phyloP scores from a whole-genome alignment of 2,329 filamentous ascomycete genomes.

The Torrubiella hemipterigena region DNA sequence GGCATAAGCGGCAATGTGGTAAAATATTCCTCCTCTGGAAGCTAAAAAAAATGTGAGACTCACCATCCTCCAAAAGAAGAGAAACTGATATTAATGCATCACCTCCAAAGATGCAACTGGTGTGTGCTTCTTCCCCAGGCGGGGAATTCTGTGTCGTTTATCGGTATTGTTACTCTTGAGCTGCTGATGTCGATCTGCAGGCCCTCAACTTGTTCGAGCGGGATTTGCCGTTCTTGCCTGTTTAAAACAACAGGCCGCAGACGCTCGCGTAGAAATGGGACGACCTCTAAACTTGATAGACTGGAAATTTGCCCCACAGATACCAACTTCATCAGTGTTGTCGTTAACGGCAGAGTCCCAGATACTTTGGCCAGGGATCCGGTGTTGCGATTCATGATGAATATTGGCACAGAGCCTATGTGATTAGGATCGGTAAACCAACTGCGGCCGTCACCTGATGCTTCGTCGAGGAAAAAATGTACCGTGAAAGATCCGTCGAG shows the following conservation, averaged over 20 bases:
- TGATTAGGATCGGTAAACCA: slow-evolving; percentile 45
- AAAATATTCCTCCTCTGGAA: no score
- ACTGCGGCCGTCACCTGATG: slow-evolving; percentile 25
- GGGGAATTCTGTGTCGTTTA: slow-evolving; percentile 14
- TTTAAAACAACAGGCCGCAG: slow-evolving; percentile 22
- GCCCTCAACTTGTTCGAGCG: slow-evolving; percentile 14
- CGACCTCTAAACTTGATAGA: slow-evolving; percentile 22
- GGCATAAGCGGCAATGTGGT: no score
- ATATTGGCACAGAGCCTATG: slow-evolving; percentile 49
- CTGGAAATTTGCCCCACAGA: slow-evolving; percentile 20
- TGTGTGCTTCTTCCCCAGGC: slow-evolving; percentile 12
- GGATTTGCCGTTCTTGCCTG: slow-evolving; percentile 13
- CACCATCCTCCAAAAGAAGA: no score
- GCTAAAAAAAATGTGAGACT: no score
- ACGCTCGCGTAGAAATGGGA: slow-evolving; percentile 26
- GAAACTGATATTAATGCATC: slow-evolving; percentile 2
- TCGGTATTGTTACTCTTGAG: slow-evolving; percentile 14
- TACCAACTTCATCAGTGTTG: slow-evolving; percentile 31
- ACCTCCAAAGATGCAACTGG: slow-evolving; percentile 3
- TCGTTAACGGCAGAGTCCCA: slow-evolving; percentile 40
- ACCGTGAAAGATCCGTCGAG: slow-evolving; percentile 48
- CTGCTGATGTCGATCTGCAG: slow-evolving; percentile 19
- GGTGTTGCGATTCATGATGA: slow-evolving; percentile 27
- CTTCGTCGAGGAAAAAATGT: slow-evolving; percentile 54
- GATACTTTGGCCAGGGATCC: slow-evolving; percentile 25